Percentiles rank a stretch among this genome's conserved stretches.
These are phyloP conservation scores for Nakazawaea populi DNA, from an alignment of 805 yeast genomes.

Conservation along the genomic window DNA sequence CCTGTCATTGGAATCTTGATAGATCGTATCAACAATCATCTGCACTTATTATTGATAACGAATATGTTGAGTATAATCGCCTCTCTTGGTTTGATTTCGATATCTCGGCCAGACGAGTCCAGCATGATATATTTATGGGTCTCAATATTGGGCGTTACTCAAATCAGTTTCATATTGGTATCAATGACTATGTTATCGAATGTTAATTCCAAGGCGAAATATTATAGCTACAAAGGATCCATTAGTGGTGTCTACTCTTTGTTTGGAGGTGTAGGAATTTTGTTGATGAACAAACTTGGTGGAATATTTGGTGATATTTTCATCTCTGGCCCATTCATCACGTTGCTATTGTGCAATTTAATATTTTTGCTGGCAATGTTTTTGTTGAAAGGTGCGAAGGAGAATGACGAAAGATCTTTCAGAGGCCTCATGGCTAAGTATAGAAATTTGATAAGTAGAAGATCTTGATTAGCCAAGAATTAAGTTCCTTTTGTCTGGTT, in stretches of 20 bases:
- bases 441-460: not conserved
- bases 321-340: constrained; percentile 53
- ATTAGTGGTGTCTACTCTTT: constrained; percentile 66
- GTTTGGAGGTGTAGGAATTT: constrained; percentile 62
- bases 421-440: constrained; percentile 4
- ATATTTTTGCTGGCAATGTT: constrained; percentile 21
- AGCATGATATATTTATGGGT: constrained; percentile 32
- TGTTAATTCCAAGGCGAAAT: constrained; percentile 34
- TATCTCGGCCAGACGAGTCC: constrained; percentile 28
- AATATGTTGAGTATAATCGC: constrained; percentile 39
- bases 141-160: constrained; percentile 50
- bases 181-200: constrained; percentile 51
- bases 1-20: constrained; percentile 60
- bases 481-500: no score
- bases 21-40: constrained; percentile 33
- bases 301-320: constrained; percentile 54
- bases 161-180: constrained; percentile 54
- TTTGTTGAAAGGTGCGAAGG: constrained; percentile 20
- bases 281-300: constrained; percentile 54
- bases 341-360: constrained; percentile 38
- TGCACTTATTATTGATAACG: constrained; percentile 28
- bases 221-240: constrained; percentile 48
- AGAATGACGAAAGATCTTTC: constrained; percentile 15
- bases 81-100: constrained; percentile 28
- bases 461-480: not conserved